phyloP scores from a whole-genome alignment of 805 yeast species.

The Starmerella powellii region DNA sequence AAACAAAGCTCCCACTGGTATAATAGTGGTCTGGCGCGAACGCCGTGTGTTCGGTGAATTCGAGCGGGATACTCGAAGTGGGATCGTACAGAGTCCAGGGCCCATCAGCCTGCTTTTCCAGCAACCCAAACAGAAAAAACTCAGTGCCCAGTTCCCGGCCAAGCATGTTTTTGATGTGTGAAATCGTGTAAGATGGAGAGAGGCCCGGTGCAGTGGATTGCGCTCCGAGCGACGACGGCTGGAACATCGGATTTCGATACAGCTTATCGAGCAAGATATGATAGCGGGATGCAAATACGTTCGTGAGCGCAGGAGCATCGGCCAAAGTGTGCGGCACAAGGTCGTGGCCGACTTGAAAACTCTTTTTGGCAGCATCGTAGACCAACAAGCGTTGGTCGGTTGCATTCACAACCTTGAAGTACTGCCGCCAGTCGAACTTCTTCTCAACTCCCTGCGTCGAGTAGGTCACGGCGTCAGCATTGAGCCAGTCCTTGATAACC shows the following conservation, averaged over 20 bases:
- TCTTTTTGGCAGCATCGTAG: constrained; percentile 36
- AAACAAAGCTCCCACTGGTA: constrained; percentile 61
- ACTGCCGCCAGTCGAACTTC: constrained; percentile 55
- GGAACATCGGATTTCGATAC: constrained; percentile 64
- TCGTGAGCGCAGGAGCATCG: constrained; percentile 19
- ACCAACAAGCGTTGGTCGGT: constrained; percentile 35
- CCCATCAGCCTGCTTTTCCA: constrained; percentile 37
- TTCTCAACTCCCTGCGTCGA: not conserved
- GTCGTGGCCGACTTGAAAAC: constrained; percentile 34
- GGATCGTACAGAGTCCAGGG: constrained; percentile 69
- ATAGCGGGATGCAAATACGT: constrained; percentile 38
- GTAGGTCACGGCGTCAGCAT: constrained; percentile 14
- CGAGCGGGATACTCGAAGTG: constrained; percentile 60
- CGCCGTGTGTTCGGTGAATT: constrained; percentile 40
- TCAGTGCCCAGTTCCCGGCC: constrained; percentile 64
- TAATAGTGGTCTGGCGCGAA: constrained; percentile 53
- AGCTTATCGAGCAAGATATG: constrained; percentile 57
- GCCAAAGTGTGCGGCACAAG: constrained; percentile 9
- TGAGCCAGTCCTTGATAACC: constrained; percentile 48
- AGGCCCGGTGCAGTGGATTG: not conserved
- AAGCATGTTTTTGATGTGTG: constrained; percentile 67
- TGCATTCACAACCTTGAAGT: constrained; percentile 54
- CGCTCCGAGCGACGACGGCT: constrained; percentile 25
- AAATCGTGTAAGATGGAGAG: constrained; percentile 30
- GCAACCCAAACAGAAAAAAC: constrained; percentile 67